Evolutionary conservation across 2,329 filamentous ascomycete genomes (phyloP), one percentile per base, ranked within the genome.

Genomic region (Trichoderma koningiopsis): DNA sequence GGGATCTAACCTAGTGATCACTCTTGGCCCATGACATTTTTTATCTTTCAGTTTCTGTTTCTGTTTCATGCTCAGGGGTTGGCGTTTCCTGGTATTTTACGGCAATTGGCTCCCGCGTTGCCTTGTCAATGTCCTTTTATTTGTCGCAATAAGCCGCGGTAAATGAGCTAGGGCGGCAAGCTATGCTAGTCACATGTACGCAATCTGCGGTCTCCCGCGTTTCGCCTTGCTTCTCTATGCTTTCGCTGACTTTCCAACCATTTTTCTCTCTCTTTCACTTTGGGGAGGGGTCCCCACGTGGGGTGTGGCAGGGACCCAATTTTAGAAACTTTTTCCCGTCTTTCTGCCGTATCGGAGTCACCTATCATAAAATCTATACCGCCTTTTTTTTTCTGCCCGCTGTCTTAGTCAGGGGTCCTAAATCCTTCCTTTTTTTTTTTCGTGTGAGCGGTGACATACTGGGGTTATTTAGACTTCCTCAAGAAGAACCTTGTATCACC

Each of bases 371-470:
- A 43, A n/a, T 43, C 19, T 43, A 43, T 52, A 37, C 33, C 57
- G 57, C 57, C 40, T 37, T 60, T 60, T 40, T 35, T 40, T 60
- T 40, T 40, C 22, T n/a, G 24, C 61, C 55, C 7, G 8, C n/a
- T 47, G 22, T 47, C 37, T 67, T 61, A 58, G 53, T 61, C 55
- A 67, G 40, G 27, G 27, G 55, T 37, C 37, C 61, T 35, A 27
- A 43, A 27, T 55, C 40, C 43, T 64, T 56, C 27, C 31, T 63
- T 29, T 2, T 56, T 37, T 43, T 63, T 29, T 2, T 13, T 16
- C n/a, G n/a, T 43, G 61, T 43, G 40, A 43, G 40, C 49, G 61
- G 61, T 64, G 61, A 64, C 61, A 64, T 64, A 19, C 63, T 49
- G 62, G 35, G 27, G 2, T 58, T 19, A 58, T 37, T 62, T 33